Evolutionary conservation across 352 stramenopile species (phyloP).

Genomic region (Phytophthora hybrid): DNA sequence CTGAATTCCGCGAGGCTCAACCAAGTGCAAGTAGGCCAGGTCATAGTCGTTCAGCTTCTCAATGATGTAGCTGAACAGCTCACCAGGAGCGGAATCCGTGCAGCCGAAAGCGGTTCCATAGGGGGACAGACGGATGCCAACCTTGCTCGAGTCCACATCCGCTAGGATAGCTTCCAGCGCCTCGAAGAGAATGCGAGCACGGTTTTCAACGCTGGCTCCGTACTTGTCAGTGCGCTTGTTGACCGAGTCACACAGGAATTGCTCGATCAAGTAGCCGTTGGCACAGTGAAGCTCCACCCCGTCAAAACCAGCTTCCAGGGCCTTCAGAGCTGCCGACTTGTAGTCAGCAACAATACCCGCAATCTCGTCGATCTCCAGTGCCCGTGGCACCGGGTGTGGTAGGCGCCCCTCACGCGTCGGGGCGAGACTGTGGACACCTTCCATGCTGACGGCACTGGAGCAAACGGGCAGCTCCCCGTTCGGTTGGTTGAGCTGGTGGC

Average conservation of each 20-base stretch:
- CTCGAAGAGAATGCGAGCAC: constrained; percentile 67
- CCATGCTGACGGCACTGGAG: constrained; percentile 10
- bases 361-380: constrained; percentile 80
- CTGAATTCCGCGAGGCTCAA: constrained; percentile 44
- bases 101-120: constrained; percentile 40
- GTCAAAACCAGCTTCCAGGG: constrained; percentile 88
- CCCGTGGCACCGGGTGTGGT: constrained; percentile 47
- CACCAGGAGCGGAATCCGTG: constrained; percentile 29
- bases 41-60: constrained; percentile 36
- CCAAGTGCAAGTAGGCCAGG: constrained; percentile 53
- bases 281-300: constrained; percentile 88
- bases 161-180: constrained; percentile 48
- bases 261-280: constrained; percentile 92
- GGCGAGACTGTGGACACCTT: constrained; percentile 2
- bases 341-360: constrained; percentile 67
- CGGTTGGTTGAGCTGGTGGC: constrained; percentile 13
- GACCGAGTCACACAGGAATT: constrained; percentile 73
- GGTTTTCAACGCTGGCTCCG: constrained; percentile 78
- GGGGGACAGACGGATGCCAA: constrained; percentile 25
- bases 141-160: constrained; percentile 27
- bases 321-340: constrained; percentile 50
- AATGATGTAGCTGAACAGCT: constrained; percentile 37
- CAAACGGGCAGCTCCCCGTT: constrained; percentile 9
- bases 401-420: constrained; percentile 24
- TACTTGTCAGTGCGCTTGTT: constrained; percentile 87